Evolutionary conservation across 768 basidiomycete genomes (phyloP).

Genomic region (Naganishia vishniacii): DNA sequence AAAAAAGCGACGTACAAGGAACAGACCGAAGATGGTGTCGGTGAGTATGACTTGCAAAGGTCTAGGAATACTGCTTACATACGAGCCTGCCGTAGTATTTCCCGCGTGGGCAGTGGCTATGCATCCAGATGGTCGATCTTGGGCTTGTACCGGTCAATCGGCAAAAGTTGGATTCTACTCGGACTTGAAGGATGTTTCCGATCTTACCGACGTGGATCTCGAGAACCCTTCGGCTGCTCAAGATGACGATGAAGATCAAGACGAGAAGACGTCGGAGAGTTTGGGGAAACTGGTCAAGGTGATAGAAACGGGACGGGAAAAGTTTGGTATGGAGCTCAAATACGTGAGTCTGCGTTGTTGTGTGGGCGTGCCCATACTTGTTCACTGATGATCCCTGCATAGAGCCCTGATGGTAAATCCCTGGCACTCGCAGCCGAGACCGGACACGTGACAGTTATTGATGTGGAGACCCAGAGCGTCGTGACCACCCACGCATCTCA

Average conservation of each 20-base stretch:
- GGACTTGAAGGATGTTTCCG: conserved; percentile 19
- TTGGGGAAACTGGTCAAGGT: conserved; percentile 35
- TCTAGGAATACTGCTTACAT: not conserved
- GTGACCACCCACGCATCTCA: conserved; percentile 74
- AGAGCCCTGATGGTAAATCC: conserved; percentile 83
- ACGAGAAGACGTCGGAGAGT: conserved; percentile 27
- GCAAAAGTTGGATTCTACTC: conserved; percentile 37
- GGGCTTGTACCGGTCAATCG: conserved; percentile 44
- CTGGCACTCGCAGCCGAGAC: conserved; percentile 76
- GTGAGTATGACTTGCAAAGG: conserved; percentile 49
- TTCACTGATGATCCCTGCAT: conserved; percentile 66
- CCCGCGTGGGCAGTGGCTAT: conserved; percentile 80
- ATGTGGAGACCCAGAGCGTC: conserved; percentile 64
- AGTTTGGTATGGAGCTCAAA: conserved; percentile 47
- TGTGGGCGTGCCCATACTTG: too few species aligned
- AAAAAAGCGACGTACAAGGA: conserved; percentile 69
- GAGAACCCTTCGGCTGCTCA: conserved; percentile 3
- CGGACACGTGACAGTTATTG: conserved; percentile 83
- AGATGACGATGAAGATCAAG: conserved; percentile 28
- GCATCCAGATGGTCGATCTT: conserved; percentile 54
- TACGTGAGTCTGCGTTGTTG: conserved; percentile 52
- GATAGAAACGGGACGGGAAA: conserved; percentile 46
- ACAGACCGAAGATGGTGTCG: conserved; percentile 60
- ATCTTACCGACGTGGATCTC: conserved; percentile 13
- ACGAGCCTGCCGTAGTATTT: conserved; percentile 23